phyloP scores from a whole-genome alignment of 177 flowering plant genomes.

The Vitis hybrid region DNA sequence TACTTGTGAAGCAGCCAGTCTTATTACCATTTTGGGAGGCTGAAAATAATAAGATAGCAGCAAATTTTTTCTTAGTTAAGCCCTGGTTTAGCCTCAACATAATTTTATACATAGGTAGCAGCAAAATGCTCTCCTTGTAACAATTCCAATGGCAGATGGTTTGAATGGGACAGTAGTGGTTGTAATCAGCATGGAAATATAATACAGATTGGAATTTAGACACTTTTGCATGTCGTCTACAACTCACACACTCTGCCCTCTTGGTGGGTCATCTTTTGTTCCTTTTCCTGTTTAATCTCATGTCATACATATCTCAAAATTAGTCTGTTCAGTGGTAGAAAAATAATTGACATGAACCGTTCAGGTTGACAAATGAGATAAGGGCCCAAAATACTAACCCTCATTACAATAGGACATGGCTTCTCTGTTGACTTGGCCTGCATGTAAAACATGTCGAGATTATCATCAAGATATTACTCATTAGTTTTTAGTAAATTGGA shows the following conservation, averaged over 20 bases:
- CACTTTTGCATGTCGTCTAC: background rate
- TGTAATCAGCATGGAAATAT: background rate
- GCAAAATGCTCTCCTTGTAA: background rate
- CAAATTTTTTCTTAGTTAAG: too few species aligned
- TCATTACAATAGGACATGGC: constrained; percentile 61
- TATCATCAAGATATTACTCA: background rate
- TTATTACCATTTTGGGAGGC: background rate
- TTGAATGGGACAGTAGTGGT: background rate
- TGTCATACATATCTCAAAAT: background rate
- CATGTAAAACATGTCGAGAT: constrained; percentile 26
- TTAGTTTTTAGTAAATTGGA: too few species aligned
- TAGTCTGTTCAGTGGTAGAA: background rate
- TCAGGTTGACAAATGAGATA: background rate
- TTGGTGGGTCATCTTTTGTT: background rate
- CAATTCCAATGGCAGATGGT: background rate
- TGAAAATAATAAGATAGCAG: background rate
- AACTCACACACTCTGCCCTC: background rate
- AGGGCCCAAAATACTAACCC: constrained; percentile 48
- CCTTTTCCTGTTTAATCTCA: background rate
- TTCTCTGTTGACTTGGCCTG: constrained; percentile 61
- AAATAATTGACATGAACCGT: background rate
- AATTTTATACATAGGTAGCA: background rate
- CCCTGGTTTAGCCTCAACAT: background rate
- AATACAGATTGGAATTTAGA: background rate
- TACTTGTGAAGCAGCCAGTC: background rate